phyloP scores from a whole-genome alignment of 2,329 filamentous ascomycete species.

The Cryphonectria nitschkei region DNA sequence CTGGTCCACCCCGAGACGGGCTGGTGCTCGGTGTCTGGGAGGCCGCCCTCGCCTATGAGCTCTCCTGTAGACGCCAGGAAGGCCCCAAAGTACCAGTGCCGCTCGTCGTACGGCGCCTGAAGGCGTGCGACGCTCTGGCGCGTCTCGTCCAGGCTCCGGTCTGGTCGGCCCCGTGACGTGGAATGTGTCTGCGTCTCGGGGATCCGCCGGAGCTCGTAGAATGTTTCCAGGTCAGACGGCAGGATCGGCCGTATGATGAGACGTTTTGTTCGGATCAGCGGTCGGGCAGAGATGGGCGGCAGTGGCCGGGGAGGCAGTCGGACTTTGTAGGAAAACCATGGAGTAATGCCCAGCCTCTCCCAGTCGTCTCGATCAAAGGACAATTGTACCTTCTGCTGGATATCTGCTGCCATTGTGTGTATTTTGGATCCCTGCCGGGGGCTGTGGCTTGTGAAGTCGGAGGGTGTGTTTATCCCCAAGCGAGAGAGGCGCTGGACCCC shows the following conservation, averaged over 20 bases:
- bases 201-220: conserved; percentile 27
- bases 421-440: not conserved
- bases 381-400: not conserved
- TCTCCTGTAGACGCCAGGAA: conserved; percentile 35
- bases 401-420: not conserved
- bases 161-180: conserved; percentile 23
- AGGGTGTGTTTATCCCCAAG: not conserved
- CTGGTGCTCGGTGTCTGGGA: conserved; percentile 23
- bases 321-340: conserved; percentile 22
- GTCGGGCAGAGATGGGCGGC: conserved; percentile 14
- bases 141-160: conserved; percentile 24
- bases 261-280: conserved; percentile 23
- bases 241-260: conserved; percentile 27
- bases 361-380: conserved; percentile 2
- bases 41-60: conserved; percentile 37
- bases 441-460: not conserved
- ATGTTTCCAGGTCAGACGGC: conserved; percentile 27
- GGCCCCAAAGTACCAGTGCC: conserved; percentile 33
- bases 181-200: conserved; percentile 21
- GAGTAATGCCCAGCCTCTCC: conserved; percentile 9
- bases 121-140: conserved; percentile 14
- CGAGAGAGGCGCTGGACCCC: not conserved
- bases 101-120: conserved; percentile 25
- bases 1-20: conserved; percentile 25
- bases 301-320: conserved; percentile 18